Evolutionary conservation across 129 eudicot species (phyloP), one percentile per base, ranked within the genome.

Genomic region (Heracleum sosnowskyi): DNA sequence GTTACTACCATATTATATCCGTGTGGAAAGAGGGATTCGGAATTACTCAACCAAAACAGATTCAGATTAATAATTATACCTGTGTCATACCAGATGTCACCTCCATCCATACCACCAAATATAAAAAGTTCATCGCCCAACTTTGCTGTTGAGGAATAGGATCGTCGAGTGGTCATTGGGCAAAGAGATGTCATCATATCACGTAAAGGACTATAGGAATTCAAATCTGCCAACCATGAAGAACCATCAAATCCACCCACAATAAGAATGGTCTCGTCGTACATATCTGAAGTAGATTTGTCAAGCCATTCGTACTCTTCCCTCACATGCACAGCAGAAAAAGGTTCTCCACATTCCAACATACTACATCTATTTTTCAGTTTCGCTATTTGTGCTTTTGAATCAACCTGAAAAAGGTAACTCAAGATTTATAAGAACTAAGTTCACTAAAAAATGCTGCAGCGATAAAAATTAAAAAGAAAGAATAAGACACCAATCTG

Each of bases 211-310:
- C n/a, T 63, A 76, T 83, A 94, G 17, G 88, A 85, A 63, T 81
- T 83, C 77, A 90, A 75, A 70, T 80, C 62, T 78, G 84, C 68
- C 28, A 87, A 66, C 98, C 97, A 94, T 17, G 88, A 79, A 64
- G 79, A 78, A 35, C 98, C 96, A 80, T 91, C 84, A 77, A 15
- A 85, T 26, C 98, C 97, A n/a, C 98, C 97, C 35, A 87, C 85
- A 36, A 91, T 74, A 77, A 81, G 73, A 37, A 91, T 83, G 9
- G 87, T 80, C 1, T 84, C 82, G 11, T 84, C 82, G 11, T 44
- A 77, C 47, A 71, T 22, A n/a, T 69, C 66, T 7, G 4, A 24
- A 74, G 11, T 9, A 73, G 73, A 31, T 70, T 36, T 40, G 45
- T 69, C 63, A 26, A 24, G 33, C 77, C 51, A 29, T 47, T 73